phyloP scores from a whole-genome alignment of 2,329 filamentous ascomycete genomes.

The Coniochaeta sp. region DNA sequence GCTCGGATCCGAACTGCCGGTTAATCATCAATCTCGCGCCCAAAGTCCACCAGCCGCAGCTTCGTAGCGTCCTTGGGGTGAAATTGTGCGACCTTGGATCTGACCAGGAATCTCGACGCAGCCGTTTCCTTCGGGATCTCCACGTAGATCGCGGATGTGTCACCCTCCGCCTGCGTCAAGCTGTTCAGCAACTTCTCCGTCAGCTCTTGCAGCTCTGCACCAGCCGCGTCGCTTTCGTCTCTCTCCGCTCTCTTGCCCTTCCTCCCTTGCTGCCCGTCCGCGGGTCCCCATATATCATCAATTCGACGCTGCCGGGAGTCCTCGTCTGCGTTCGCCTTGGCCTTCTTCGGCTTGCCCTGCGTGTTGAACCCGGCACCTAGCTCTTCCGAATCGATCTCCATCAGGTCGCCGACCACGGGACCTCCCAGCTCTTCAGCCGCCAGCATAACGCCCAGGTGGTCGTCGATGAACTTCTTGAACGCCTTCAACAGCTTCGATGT shows the following conservation, averaged over 20 bases:
- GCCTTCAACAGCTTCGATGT: slow-evolving; percentile 54
- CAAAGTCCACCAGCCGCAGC: slow-evolving; percentile 57
- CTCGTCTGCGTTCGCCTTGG: slow-evolving; percentile 32
- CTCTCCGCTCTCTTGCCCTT: slow-evolving; percentile 22
- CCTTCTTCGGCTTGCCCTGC: slow-evolving; percentile 48
- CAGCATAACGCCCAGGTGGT: slow-evolving; percentile 65
- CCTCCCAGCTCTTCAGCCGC: slow-evolving; percentile 80
- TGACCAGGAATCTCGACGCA: slow-evolving; percentile 55
- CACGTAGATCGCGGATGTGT: slow-evolving; percentile 51
- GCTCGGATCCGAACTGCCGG: neutral
- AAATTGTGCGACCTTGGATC: slow-evolving; percentile 60
- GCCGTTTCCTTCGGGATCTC: slow-evolving; percentile 54
- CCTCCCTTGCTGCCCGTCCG: slow-evolving; percentile 14
- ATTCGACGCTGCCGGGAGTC: slow-evolving; percentile 53
- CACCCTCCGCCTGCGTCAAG: slow-evolving; percentile 45
- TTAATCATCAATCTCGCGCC: slow-evolving; percentile 52
- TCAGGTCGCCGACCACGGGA: slow-evolving; percentile 69
- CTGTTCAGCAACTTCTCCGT: slow-evolving; percentile 55
- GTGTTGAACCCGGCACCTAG: slow-evolving; percentile 53
- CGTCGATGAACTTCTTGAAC: slow-evolving; percentile 64
- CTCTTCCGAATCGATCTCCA: slow-evolving; percentile 55
- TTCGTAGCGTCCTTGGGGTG: slow-evolving; percentile 56
- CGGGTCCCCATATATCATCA: slow-evolving; percentile 54
- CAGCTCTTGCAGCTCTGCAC: slow-evolving; percentile 50
- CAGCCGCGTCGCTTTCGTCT: slow-evolving; percentile 44